Evolutionary conservation across 2,329 filamentous ascomycete species (phyloP).

Genomic region (Tolypocladium amazonense): DNA sequence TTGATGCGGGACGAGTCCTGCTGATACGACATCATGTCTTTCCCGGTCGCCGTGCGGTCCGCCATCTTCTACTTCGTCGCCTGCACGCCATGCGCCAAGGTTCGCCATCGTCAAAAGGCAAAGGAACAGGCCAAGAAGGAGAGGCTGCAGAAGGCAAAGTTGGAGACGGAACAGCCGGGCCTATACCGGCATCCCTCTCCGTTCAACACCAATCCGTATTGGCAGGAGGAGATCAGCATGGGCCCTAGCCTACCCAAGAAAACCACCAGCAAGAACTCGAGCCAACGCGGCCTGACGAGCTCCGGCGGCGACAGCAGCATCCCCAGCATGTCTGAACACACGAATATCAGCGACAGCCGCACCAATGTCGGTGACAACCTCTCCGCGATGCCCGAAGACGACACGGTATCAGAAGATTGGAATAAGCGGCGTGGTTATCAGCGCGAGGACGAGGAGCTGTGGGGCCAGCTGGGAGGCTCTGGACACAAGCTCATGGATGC

Average conservation of each 20-base stretch:
- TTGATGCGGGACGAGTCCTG: conserved; percentile 1
- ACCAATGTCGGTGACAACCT: conserved; percentile 19
- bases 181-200: conserved; percentile 71
- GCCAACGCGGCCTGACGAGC: conserved; percentile 49
- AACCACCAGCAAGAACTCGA: conserved; percentile 44
- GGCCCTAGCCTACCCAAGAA: conserved; percentile 66
- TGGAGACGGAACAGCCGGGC: conserved; percentile 60
- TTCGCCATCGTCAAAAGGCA: conserved; percentile 58
- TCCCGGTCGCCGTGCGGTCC: conserved; percentile 57
- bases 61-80: conserved; percentile 69
- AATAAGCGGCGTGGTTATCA: conserved; percentile 67
- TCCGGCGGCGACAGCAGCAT: conserved; percentile 44
- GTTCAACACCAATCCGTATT: conserved; percentile 80
- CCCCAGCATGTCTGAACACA: conserved; percentile 25
- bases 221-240: conserved; percentile 75
- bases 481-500: conserved; percentile 48
- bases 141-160: conserved; percentile 51
- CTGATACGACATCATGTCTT: conserved; percentile 23
- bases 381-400: conserved; percentile 26
- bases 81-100: conserved; percentile 68
- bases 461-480: conserved; percentile 48
- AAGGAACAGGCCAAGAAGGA: conserved; percentile 60
- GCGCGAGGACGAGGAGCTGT: conserved; percentile 78
- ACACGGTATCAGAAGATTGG: conserved; percentile 43
- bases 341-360: conserved; percentile 25